Percentiles rank a stretch among this genome's conserved stretches.
These are phyloP conservation scores for Ceratobasidium sp. DNA, from an alignment of 1,284 basidiomycete genomes.

Conservation along the genomic window DNA sequence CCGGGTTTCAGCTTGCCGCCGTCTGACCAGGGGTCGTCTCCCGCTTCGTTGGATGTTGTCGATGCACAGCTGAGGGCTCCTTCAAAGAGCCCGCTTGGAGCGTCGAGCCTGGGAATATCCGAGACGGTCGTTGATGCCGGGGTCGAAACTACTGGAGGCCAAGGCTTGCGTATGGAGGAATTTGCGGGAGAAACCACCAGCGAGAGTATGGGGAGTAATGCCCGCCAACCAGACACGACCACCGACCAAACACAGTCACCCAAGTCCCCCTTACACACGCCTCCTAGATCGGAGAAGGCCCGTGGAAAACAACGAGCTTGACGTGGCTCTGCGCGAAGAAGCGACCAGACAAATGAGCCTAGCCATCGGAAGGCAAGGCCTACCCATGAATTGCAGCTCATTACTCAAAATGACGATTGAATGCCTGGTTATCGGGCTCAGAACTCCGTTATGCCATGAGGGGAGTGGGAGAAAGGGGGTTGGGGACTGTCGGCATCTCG, in stretches of 20 bases:
- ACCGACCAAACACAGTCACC: not conserved
- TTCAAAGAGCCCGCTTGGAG: slow-evolving; percentile 14
- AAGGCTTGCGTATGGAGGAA: not conserved
- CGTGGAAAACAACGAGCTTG: slow-evolving; percentile 39
- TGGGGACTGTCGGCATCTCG: slow-evolving; percentile 12
- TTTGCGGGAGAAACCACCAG: not conserved
- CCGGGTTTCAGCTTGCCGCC: slow-evolving; percentile 6
- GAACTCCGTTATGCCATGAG: slow-evolving; percentile 2
- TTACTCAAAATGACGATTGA: slow-evolving; percentile 10
- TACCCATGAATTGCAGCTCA: slow-evolving; percentile 4
- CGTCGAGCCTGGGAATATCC: not conserved
- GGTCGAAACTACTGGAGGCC: not conserved
- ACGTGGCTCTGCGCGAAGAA: slow-evolving; percentile 37
- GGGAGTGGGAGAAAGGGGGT: not conserved
- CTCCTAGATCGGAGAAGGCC: slow-evolving; percentile 31
- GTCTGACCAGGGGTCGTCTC: slow-evolving; percentile 6
- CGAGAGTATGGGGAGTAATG: not conserved
- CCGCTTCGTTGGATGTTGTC: not conserved
- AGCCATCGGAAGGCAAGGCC: slow-evolving; percentile 27
- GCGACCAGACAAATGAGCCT: slow-evolving; percentile 16
- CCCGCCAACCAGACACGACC: not conserved
- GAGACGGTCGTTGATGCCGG: not conserved
- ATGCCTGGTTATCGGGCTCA: slow-evolving; percentile 28
- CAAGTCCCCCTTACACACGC: slow-evolving; percentile 1
- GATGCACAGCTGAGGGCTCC: not conserved